Evolutionary conservation across 306 rosid genomes (phyloP).

Genomic region (Quercus engelmannii): DNA sequence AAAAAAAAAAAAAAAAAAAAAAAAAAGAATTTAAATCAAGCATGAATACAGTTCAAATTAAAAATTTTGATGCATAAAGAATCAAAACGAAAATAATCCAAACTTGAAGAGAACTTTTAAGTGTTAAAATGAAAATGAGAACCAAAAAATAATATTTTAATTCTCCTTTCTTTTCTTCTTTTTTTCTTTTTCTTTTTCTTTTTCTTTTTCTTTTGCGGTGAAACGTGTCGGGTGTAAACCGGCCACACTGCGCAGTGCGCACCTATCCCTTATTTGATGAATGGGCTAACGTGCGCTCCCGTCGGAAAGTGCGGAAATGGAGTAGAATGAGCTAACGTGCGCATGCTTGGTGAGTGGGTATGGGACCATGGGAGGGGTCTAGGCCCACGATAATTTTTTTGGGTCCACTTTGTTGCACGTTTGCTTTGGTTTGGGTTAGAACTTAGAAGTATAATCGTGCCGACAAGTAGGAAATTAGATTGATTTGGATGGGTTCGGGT

Average conservation of each 20-base stretch:
- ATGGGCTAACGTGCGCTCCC: conserved; percentile 30
- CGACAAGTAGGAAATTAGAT: conserved; percentile 1
- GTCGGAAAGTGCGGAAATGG: neutral
- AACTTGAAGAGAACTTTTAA: too few species aligned
- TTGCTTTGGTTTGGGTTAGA: neutral
- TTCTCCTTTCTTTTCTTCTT: neutral
- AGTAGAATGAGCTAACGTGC: neutral
- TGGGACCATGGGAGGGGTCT: neutral
- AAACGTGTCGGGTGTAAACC: conserved; percentile 28
- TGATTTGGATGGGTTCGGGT: neutral
- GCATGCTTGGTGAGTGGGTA: neutral
- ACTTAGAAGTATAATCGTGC: conserved; percentile 20
- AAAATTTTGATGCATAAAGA: too few species aligned
- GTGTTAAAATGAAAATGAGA: too few species aligned
- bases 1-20: too few species aligned
- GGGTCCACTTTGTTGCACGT: conserved; percentile 21
- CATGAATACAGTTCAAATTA: too few species aligned
- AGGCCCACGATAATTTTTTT: conserved; percentile 18
- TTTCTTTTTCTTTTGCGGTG: conserved; percentile 6
- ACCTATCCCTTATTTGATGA: neutral
- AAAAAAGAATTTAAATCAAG: too few species aligned
- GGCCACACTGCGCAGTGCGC: conserved; percentile 25
- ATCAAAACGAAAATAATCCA: too few species aligned
- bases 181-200: neutral
- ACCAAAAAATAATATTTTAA: too few species aligned